Conservation (phyloP, 371 early-diverging fungal species). For the Mucor velutinosus region DNA sequence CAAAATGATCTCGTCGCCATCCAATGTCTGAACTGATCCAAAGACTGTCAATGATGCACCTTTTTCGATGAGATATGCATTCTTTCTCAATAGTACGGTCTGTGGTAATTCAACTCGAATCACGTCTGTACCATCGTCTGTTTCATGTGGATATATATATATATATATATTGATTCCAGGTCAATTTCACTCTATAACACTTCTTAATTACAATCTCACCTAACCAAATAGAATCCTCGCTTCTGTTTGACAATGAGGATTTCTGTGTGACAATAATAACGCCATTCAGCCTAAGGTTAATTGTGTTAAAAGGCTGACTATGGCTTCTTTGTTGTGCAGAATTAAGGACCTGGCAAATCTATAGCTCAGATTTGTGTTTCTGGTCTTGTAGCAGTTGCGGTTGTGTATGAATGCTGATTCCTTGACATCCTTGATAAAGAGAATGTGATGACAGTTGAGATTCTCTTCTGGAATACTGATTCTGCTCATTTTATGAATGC, state of each 20-base stretch:
- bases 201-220: conserved; percentile 9
- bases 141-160: neutral
- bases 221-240: conserved; percentile 19
- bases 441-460: conserved; percentile 21
- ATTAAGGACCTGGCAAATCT: conserved; percentile 16
- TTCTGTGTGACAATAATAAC: conserved; percentile 16
- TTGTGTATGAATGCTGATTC: neutral
- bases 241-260: conserved; percentile 1
- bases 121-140: conserved; percentile 28
- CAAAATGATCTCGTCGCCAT: conserved; percentile 6
- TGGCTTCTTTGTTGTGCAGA: neutral
- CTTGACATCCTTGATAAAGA: conserved; percentile 20
- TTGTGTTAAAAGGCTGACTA: neutral
- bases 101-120: conserved; percentile 11
- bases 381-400: conserved; percentile 5
- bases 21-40: conserved; percentile 8
- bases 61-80: neutral
- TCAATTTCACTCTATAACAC: too few species aligned
- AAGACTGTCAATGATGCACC: conserved; percentile 9
- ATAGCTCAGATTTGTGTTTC: conserved; percentile 3
- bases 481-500: neutral
- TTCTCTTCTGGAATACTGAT: conserved; percentile 16
- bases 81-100: neutral
- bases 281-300: conserved; percentile 20
- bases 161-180: neutral